Evolutionary conservation across 495 filamentous ascomycete genomes (phyloP).

Genomic region (Tuber aestivum): DNA sequence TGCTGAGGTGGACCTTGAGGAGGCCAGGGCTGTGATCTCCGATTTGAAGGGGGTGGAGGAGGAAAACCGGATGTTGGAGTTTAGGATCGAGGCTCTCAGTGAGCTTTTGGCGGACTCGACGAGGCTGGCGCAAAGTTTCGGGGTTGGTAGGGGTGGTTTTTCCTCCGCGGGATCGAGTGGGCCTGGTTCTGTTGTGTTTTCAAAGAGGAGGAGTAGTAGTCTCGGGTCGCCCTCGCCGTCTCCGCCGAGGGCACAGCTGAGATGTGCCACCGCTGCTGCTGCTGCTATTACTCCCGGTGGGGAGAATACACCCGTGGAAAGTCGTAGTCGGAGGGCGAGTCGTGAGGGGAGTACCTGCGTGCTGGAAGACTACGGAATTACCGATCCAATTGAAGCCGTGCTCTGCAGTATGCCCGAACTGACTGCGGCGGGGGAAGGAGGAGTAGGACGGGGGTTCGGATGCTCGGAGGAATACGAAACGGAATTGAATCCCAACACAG

Average conservation of each 20-base stretch:
- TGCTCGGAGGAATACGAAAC: constrained; percentile 12
- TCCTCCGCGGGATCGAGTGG: constrained; percentile 2
- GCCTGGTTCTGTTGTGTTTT: constrained; percentile 2
- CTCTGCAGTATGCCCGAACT: constrained; percentile 17
- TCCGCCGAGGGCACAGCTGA: constrained; percentile 3
- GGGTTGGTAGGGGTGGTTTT: constrained; percentile 8
- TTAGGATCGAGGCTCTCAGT: constrained; percentile 45
- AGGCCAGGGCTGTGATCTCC: constrained; percentile 31
- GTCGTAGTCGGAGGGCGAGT: not conserved
- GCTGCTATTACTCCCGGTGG: not conserved
- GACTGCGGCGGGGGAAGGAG: not conserved
- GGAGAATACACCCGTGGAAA: not conserved
- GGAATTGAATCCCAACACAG: constrained; percentile 12
- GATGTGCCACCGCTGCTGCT: not conserved
- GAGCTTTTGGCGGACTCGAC: constrained; percentile 46
- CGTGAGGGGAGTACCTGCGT: constrained; percentile 15
- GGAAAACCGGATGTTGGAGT: constrained; percentile 44
- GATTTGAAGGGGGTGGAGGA: constrained; percentile 43
- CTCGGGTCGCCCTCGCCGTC: constrained; percentile 1
- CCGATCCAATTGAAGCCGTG: constrained; percentile 36
- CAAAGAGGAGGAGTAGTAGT: constrained; percentile 11
- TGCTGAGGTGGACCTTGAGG: constrained; percentile 41
- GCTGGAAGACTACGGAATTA: constrained; percentile 33
- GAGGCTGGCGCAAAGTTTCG: constrained; percentile 19
- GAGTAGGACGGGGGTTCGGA: constrained; percentile 34